These are phyloP conservation scores for Aspergillus sp. DNA, from an alignment of 2,329 filamentous ascomycete species.

Conservation along the genomic window DNA sequence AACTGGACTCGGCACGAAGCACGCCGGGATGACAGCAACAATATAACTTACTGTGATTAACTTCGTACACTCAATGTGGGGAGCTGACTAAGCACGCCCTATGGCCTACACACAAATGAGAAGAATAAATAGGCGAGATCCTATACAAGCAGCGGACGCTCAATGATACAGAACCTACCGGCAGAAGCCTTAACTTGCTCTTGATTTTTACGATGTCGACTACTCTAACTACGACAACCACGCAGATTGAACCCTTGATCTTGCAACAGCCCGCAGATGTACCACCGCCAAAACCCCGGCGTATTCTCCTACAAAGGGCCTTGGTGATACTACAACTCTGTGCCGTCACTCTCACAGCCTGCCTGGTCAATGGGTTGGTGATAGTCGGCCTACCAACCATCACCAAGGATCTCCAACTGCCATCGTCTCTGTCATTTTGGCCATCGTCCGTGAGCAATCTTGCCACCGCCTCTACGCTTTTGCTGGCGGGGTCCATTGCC, in stretches of 20 bases:
- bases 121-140: background rate
- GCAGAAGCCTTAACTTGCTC: background rate
- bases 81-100: background rate
- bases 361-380: conserved; percentile 33
- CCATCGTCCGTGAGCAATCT: conserved; percentile 25
- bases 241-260: background rate
- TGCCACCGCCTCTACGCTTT: conserved; percentile 29
- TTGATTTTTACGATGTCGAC: background rate
- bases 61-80: background rate
- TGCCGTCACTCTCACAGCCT: conserved; percentile 17
- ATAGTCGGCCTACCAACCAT: conserved; percentile 38
- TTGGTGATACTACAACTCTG: conserved; percentile 9
- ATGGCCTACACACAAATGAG: background rate
- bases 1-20: no score
- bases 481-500: conserved; percentile 44
- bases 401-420: conserved; percentile 26
- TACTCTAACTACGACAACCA: background rate
- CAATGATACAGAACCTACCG: background rate
- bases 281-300: background rate
- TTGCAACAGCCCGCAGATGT: background rate
- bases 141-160: background rate
- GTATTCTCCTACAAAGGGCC: conserved; percentile 4
- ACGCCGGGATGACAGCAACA: no score
- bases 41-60: no score
- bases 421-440: conserved; percentile 15